A percentile compares a stretch with the other conserved stretches of the same genome.
These are phyloP conservation scores for Cylindrodendrum hubeiense DNA, from an alignment of 2,329 filamentous ascomycete species.

Conservation along the genomic window DNA sequence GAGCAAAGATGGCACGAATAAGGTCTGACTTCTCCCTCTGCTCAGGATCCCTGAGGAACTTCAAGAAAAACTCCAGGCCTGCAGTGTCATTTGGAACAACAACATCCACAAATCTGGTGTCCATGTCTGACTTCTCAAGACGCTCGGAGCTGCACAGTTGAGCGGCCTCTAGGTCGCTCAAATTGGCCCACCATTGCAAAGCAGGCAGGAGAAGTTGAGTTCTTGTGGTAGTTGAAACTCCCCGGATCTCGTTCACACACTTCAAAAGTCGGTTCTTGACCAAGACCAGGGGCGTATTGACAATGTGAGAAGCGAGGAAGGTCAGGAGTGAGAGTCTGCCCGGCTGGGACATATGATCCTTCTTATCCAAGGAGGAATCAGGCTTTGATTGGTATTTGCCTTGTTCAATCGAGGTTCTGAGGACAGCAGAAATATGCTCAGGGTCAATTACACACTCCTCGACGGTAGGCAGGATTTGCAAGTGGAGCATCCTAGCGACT, in stretches of 20 bases:
- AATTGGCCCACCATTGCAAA: constrained; percentile 75
- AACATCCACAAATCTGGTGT: constrained; percentile 62
- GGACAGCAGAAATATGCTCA: constrained; percentile 73
- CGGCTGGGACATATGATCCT: constrained; percentile 68
- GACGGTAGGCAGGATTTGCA: constrained; percentile 78
- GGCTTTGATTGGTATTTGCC: constrained; percentile 54
- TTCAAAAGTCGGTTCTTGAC: constrained; percentile 81
- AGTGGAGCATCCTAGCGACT: constrained; percentile 70
- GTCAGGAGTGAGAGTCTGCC: constrained; percentile 74
- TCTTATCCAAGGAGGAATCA: constrained; percentile 60
- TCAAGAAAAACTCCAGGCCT: constrained; percentile 65
- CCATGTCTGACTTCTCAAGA: constrained; percentile 56
- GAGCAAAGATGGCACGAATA: constrained; percentile 73
- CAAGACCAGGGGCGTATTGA: constrained; percentile 74
- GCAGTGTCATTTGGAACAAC: constrained; percentile 66
- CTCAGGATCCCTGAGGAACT: constrained; percentile 57
- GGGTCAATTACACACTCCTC: constrained; percentile 90
- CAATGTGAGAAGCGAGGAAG: constrained; percentile 80
- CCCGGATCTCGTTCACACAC: constrained; percentile 78
- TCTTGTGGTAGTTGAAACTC: constrained; percentile 76
- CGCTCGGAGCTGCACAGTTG: constrained; percentile 55
- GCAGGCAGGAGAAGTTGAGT: constrained; percentile 82
- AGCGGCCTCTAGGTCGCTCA: constrained; percentile 64
- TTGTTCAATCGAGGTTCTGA: constrained; percentile 60
- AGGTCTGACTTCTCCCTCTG: constrained; percentile 63